A percentile compares a stretch with the other conserved stretches of the same genome.
Evolutionary conservation across 2,329 filamentous ascomycete species (phyloP).

Genomic region (Pseudogymnoascus sp.): DNA sequence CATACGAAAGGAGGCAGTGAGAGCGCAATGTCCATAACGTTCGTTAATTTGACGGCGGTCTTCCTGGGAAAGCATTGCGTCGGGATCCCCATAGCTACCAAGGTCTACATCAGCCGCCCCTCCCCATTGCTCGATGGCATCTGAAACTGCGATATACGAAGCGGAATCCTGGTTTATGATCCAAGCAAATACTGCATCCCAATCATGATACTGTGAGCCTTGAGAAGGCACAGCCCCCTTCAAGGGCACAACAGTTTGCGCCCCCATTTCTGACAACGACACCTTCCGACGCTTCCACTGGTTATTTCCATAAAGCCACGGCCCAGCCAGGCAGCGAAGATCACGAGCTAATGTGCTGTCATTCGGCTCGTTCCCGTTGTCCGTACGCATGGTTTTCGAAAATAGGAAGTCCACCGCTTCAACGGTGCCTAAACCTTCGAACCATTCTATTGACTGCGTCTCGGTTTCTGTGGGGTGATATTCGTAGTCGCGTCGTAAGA

Average conservation of each 20-base stretch:
- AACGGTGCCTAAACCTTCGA: conserved; percentile 52
- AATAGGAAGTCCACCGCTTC: conserved; percentile 55
- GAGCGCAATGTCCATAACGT: conserved; percentile 58
- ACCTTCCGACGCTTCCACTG: conserved; percentile 44
- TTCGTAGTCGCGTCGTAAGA: conserved; percentile 60
- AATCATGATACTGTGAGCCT: conserved; percentile 46
- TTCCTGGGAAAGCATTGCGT: conserved; percentile 50
- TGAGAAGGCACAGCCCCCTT: conserved; percentile 20
- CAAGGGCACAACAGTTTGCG: conserved; percentile 16
- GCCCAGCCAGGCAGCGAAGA: conserved; percentile 58
- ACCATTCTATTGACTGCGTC: conserved; percentile 50
- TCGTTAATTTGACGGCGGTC: conserved; percentile 51
- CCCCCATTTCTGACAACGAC: conserved; percentile 19
- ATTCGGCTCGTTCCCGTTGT: conserved; percentile 5
- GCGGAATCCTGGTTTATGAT: conserved; percentile 50
- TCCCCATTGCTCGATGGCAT: conserved; percentile 62
- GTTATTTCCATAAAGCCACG: conserved; percentile 62
- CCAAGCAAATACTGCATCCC: conserved; percentile 64
- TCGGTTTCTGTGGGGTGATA: conserved; percentile 48
- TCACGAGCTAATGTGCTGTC: conserved; percentile 49
- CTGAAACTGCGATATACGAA: conserved; percentile 55
- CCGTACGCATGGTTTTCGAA: conserved; percentile 42
- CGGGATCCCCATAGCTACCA: conserved; percentile 46
- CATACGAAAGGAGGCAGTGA: conserved; percentile 62
- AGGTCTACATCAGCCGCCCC: conserved; percentile 64